Conservation (phyloP, 2,329 filamentous ascomycete species). For the Tolypocladium nubicola region DNA sequence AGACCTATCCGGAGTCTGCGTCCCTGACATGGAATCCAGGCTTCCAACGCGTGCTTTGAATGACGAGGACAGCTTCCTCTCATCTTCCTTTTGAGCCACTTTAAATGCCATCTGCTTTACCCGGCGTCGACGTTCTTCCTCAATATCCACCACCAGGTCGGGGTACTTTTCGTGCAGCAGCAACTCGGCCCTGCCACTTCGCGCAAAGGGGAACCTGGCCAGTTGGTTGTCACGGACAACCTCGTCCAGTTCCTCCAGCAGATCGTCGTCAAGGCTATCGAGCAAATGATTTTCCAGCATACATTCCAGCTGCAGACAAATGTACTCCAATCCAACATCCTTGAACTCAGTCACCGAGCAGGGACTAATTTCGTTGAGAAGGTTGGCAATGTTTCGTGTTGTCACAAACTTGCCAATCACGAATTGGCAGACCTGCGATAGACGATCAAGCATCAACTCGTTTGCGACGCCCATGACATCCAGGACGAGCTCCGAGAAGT, state of each 20-base stretch:
- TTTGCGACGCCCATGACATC: conserved; percentile 86
- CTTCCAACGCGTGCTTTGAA: conserved; percentile 50
- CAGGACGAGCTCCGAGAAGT: conserved; percentile 80
- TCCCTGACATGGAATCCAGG: conserved; percentile 39
- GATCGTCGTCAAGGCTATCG: conserved; percentile 72
- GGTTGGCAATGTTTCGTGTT: conserved; percentile 71
- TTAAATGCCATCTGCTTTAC: conserved; percentile 70
- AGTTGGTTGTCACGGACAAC: conserved; percentile 77
- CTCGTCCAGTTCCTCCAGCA: conserved; percentile 71
- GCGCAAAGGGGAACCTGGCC: conserved; percentile 63
- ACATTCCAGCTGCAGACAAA: conserved; percentile 81
- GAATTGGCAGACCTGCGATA: conserved; percentile 83
- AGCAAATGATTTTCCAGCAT: conserved; percentile 87
- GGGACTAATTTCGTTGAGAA: conserved; percentile 78
- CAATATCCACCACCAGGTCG: conserved; percentile 51
- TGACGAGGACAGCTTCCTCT: conserved; percentile 50
- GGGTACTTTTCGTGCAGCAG: conserved; percentile 55
- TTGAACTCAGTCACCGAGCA: conserved; percentile 81
- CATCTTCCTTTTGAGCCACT: conserved; percentile 51
- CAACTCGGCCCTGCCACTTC: conserved; percentile 61
- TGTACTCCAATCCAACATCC: conserved; percentile 77
- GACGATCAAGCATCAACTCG: conserved; percentile 86
- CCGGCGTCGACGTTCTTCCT: conserved; percentile 57
- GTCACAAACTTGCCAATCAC: conserved; percentile 77
- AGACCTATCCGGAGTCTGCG: conserved; percentile 31